These are phyloP conservation scores for Aspergillus nomiae DNA, from an alignment of 2,329 filamentous ascomycete genomes.

Conservation along the genomic window DNA sequence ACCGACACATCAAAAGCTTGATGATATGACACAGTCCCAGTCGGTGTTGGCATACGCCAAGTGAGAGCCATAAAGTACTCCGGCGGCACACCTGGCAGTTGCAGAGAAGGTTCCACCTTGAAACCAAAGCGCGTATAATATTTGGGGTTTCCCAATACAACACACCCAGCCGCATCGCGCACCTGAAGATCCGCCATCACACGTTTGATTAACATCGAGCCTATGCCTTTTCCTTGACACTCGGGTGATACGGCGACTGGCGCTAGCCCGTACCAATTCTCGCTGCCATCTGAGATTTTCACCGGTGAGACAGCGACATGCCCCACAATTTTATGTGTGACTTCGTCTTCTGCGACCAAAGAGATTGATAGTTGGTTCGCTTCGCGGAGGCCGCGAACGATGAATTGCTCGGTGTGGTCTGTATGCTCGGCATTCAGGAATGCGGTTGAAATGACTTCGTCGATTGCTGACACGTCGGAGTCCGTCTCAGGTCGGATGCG, in stretches of 20 bases:
- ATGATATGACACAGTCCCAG: background rate
- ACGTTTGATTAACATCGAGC: background rate
- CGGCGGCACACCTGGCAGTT: background rate
- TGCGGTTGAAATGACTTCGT: background rate
- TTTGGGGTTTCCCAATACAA: background rate
- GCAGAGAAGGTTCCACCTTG: background rate
- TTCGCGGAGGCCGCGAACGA: background rate
- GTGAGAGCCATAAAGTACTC: background rate
- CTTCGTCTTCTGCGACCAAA: background rate
- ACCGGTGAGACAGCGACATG: background rate
- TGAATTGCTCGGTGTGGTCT: background rate
- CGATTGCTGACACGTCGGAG: background rate
- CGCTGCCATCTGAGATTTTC: background rate
- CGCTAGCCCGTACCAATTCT: background rate
- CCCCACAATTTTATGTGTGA: background rate
- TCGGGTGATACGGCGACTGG: background rate
- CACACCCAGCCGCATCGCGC: background rate
- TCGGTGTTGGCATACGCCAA: background rate
- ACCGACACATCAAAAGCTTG: background rate
- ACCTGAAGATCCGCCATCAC: background rate
- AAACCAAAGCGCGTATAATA: conserved; percentile 3
- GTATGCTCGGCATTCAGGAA: background rate
- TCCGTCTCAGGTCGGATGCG: background rate
- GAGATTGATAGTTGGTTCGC: background rate
- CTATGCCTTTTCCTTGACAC: background rate